Percentiles rank a stretch among this genome's conserved stretches.
phyloP scores from a whole-genome alignment of 306 rosid genomes.

The Parietaria judaica region DNA sequence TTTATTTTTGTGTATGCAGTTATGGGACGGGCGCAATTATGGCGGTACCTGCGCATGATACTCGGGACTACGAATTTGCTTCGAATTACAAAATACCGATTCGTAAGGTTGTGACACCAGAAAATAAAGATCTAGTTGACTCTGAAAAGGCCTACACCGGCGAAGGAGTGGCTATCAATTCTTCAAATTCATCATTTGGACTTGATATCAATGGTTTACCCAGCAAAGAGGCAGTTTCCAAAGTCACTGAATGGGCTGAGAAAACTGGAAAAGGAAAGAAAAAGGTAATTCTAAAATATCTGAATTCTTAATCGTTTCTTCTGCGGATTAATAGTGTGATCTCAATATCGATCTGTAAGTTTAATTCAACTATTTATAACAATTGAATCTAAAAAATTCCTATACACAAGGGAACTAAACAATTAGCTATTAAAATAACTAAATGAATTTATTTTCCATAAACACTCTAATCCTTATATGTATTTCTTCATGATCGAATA shows the following conservation, averaged over 20 bases:
- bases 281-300: slow-evolving; percentile 42
- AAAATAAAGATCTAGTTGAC: slow-evolving; percentile 34
- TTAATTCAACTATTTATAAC: no score
- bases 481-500: not conserved
- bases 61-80: slow-evolving; percentile 88
- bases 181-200: slow-evolving; percentile 46
- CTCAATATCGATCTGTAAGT: not conserved
- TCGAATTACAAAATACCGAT: slow-evolving; percentile 58
- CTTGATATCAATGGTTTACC: slow-evolving; percentile 72
- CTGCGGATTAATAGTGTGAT: slow-evolving; percentile 9
- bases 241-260: slow-evolving; percentile 86
- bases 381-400: no score
- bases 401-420: no score
- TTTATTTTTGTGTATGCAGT: slow-evolving; percentile 41
- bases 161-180: slow-evolving; percentile 58
- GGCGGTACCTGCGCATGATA: slow-evolving; percentile 97
- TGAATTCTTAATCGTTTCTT: slow-evolving; percentile 15
- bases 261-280: slow-evolving; percentile 75
- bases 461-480: no score
- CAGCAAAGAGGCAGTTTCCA: slow-evolving; percentile 67
- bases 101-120: slow-evolving; percentile 60
- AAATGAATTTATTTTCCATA: no score
- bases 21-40: slow-evolving; percentile 96
- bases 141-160: slow-evolving; percentile 64
- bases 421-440: no score